Percentiles rank a stretch among this genome's conserved stretches.
These are phyloP conservation scores for Solanum virginianum DNA, from an alignment of 257 asterid genomes.

Conservation along the genomic window DNA sequence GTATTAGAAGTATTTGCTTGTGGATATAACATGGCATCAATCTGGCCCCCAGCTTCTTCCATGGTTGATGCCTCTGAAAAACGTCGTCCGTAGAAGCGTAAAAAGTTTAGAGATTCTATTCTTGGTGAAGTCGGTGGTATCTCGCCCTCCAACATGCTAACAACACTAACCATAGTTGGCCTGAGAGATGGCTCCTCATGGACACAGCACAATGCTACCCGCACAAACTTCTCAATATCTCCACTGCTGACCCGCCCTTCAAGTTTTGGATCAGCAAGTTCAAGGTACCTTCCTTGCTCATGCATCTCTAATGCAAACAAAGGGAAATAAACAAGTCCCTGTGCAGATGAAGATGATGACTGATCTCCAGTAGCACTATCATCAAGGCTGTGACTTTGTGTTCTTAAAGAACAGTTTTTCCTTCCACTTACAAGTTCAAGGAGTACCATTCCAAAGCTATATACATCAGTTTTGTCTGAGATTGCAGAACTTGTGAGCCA, in stretches of 20 bases:
- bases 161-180: slow-evolving; percentile 57
- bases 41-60: slow-evolving; percentile 15
- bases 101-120: slow-evolving; percentile 43
- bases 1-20: slow-evolving; percentile 47
- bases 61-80: slow-evolving; percentile 42
- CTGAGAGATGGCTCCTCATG: slow-evolving; percentile 66
- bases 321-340: slow-evolving; percentile 39
- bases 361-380: slow-evolving; percentile 1
- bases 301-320: slow-evolving; percentile 62
- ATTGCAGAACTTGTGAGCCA: slow-evolving; percentile 72
- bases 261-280: slow-evolving; percentile 55
- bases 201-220: slow-evolving; percentile 59
- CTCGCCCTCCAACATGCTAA: slow-evolving; percentile 61
- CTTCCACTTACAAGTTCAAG: slow-evolving; percentile 77
- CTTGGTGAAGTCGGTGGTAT: slow-evolving; percentile 27
- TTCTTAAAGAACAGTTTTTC: slow-evolving; percentile 38
- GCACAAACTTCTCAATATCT: slow-evolving; percentile 53
- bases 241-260: slow-evolving; percentile 35
- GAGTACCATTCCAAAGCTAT: slow-evolving; percentile 69
- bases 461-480: slow-evolving; percentile 72
- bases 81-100: slow-evolving; percentile 58
- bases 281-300: slow-evolving; percentile 45
- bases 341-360: slow-evolving; percentile 8
- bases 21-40: slow-evolving; percentile 10
- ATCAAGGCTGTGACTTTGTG: slow-evolving; percentile 26